Evolutionary conservation across 2,329 filamentous ascomycete genomes (phyloP).

Genomic region (Fusarium tupiense): DNA sequence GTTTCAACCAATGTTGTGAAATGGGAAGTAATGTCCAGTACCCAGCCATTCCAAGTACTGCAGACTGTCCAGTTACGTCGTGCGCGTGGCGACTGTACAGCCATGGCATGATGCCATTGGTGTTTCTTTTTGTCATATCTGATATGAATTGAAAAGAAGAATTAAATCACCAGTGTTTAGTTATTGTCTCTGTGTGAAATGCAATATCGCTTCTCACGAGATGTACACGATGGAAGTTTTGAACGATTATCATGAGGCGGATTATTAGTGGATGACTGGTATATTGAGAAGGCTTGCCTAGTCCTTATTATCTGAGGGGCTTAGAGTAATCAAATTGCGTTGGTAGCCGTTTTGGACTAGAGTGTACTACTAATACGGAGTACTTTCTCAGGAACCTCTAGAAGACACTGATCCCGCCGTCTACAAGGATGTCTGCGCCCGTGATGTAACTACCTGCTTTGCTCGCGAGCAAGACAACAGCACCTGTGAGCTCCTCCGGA

Average conservation of each 20-base stretch:
- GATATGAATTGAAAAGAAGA: background rate
- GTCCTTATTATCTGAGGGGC: accelerated
- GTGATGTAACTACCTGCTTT: slow-evolving; percentile 22
- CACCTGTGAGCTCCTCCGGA: slow-evolving; percentile 11
- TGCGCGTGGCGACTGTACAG: background rate
- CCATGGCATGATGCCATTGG: background rate
- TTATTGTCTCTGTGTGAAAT: too few species aligned
- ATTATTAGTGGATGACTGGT: background rate
- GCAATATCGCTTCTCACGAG: too few species aligned
- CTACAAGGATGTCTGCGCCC: slow-evolving; percentile 8
- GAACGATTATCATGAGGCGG: background rate
- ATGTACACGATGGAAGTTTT: background rate
- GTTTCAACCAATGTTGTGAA: too few species aligned
- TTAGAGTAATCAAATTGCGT: background rate
- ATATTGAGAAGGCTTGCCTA: too few species aligned
- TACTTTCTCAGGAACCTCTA: background rate
- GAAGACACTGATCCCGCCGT: slow-evolving; percentile 16
- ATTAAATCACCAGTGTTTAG: accelerated
- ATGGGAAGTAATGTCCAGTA: background rate
- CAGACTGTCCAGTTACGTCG: background rate
- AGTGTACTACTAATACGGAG: background rate
- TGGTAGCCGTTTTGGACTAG: accelerated
- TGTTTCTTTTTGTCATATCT: background rate
- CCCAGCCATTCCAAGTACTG: background rate
- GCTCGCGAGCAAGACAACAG: slow-evolving; percentile 7